Conservation (phyloP, 257 asterid genomes). For the Haberlea rhodopensis region DNA sequence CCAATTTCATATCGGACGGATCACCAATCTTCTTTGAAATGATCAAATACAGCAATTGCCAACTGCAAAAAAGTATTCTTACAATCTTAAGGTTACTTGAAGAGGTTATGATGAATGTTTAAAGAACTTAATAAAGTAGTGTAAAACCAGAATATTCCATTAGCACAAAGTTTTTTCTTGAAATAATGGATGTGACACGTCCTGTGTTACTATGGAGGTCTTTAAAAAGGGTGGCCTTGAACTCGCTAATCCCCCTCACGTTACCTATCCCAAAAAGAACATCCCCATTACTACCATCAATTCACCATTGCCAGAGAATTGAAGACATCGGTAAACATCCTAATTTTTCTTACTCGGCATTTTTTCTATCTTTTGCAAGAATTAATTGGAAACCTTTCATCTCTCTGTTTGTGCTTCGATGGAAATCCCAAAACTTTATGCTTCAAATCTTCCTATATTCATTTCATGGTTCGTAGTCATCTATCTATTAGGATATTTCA, state of each 20-base stretch:
- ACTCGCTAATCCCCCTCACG: neutral
- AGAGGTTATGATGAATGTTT: constrained; percentile 7
- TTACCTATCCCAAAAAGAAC: neutral
- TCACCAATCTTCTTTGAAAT: too few species aligned
- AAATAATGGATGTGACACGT: constrained; percentile 1
- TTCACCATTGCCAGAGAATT: neutral
- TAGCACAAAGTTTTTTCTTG: constrained; percentile 31
- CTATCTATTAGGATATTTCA: constrained; percentile 43
- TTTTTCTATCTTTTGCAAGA: constrained; percentile 11
- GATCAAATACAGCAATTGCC: neutral
- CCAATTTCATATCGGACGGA: too few species aligned
- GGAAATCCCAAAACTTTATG: constrained; percentile 34
- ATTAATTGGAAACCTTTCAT: constrained; percentile 3
- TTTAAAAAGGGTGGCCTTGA: neutral
- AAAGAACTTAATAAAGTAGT: constrained; percentile 1
- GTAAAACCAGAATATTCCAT: constrained; percentile 39
- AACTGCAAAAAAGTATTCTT: too few species aligned
- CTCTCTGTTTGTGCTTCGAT: constrained; percentile 26
- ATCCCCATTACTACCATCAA: neutral
- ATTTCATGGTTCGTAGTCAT: constrained; percentile 44
- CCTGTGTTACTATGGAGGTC: neutral
- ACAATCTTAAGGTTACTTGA: constrained; percentile 17
- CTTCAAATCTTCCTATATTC: constrained; percentile 36
- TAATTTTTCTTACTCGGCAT: constrained; percentile 10
- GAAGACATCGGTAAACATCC: neutral